Percentiles rank a stretch among this genome's conserved stretches.
Evolutionary conservation across 176 grass and related monocot species (phyloP).

Genomic region (Oryza officinalis): DNA sequence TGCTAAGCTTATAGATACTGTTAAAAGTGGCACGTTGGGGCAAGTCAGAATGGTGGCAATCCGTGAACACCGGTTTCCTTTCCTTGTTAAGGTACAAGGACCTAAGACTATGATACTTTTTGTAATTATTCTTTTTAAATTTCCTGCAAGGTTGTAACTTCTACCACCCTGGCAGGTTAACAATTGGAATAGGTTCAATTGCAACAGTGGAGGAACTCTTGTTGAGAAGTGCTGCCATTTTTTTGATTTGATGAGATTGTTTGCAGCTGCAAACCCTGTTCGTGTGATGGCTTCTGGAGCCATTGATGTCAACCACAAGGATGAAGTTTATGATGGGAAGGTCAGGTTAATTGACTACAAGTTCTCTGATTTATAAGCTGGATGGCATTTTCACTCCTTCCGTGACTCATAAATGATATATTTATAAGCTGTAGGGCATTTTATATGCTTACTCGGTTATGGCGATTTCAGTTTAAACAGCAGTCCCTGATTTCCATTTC

Average conservation of each 20-base stretch:
- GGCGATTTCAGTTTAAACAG: not conserved
- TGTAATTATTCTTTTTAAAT: slow-evolving; percentile 5
- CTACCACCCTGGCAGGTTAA: slow-evolving; percentile 65
- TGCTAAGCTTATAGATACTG: slow-evolving; percentile 81
- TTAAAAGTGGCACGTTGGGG: slow-evolving; percentile 75
- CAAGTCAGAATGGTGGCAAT: slow-evolving; percentile 88
- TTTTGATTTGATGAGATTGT: slow-evolving; percentile 91
- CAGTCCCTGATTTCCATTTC: not conserved
- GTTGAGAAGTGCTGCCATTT: slow-evolving; percentile 98
- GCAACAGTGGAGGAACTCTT: slow-evolving; percentile 86
- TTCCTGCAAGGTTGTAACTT: slow-evolving; percentile 9
- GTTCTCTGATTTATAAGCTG: not conserved
- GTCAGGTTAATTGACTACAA: slow-evolving; percentile 43
- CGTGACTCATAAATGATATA: not conserved
- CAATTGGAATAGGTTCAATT: slow-evolving; percentile 96
- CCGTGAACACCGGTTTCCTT: slow-evolving; percentile 93
- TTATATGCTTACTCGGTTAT: slow-evolving; percentile 3
- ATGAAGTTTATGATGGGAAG: slow-evolving; percentile 92
- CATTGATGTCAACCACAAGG: slow-evolving; percentile 94
- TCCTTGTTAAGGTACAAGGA: slow-evolving; percentile 83
- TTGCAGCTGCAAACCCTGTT: slow-evolving; percentile 86
- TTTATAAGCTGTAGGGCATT: not conserved
- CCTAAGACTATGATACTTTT: not conserved
- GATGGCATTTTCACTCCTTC: not conserved
- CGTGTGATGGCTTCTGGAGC: slow-evolving; percentile 92